A percentile compares a stretch with the other conserved stretches of the same genome.
These are phyloP conservation scores for Monosiga brevicollis DNA, from an alignment of 78 protist genomes.

Conservation along the genomic window DNA sequence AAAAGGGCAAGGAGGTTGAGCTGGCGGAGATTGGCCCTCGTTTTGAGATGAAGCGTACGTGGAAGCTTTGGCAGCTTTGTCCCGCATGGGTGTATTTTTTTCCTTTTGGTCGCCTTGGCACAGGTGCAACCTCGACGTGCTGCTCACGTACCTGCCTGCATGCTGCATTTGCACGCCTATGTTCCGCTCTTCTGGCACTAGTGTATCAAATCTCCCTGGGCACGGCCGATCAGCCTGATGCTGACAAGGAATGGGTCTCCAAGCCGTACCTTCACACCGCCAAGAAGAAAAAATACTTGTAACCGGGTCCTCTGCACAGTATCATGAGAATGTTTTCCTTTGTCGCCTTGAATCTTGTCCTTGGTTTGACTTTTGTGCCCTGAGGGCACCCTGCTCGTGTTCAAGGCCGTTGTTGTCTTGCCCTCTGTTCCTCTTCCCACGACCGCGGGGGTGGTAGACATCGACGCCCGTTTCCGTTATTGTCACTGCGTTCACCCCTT, in stretches of 20 bases:
- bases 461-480: no score
- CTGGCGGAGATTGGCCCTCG: conserved; percentile 95
- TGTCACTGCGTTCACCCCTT: no score
- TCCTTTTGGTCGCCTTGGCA: background rate
- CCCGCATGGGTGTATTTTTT: background rate
- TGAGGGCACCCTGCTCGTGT: no score
- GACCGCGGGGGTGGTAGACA: no score
- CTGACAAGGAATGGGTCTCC: conserved; percentile 92
- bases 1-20: conserved; percentile 54
- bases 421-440: no score
- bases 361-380: no score
- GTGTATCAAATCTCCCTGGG: conserved; percentile 86
- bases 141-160: background rate
- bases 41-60: conserved; percentile 73
- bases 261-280: conserved; percentile 84
- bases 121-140: background rate
- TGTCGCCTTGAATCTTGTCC: no score
- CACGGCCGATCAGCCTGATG: conserved; percentile 88
- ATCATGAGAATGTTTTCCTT: no score
- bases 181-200: background rate
- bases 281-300: conserved; percentile 23
- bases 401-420: no score
- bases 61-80: no score
- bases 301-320: no score
- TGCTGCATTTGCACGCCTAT: background rate